Evolutionary conservation across 768 basidiomycete species (phyloP).

Genomic region (Hydnomerulius pinastri): DNA sequence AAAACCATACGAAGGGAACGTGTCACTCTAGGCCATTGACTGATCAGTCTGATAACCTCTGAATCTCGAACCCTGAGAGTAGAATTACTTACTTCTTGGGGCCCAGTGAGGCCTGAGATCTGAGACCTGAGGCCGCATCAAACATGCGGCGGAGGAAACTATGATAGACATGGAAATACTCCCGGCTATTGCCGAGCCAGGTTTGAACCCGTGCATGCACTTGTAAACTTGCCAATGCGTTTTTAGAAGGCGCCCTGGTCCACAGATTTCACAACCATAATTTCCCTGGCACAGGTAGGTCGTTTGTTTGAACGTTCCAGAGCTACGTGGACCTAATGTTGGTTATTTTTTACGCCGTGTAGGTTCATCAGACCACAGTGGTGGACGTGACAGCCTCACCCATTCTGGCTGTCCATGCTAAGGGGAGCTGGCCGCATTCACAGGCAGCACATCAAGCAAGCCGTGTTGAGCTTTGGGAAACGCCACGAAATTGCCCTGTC

Average conservation of each 20-base stretch:
- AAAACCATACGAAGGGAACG: neutral
- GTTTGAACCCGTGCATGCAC: neutral
- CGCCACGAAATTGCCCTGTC: constrained; percentile 16
- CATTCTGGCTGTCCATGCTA: constrained; percentile 71
- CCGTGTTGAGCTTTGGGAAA: constrained; percentile 24
- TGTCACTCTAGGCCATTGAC: neutral
- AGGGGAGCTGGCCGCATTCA: constrained; percentile 57
- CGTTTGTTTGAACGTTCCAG: neutral
- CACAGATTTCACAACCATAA: neutral
- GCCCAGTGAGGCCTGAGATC: too few species aligned
- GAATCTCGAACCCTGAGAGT: too few species aligned
- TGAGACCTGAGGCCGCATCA: too few species aligned
- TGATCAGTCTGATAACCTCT: too few species aligned
- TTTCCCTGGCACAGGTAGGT: constrained; percentile 4
- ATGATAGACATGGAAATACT: neutral
- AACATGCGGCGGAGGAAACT: too few species aligned
- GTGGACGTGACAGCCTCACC: constrained; percentile 36
- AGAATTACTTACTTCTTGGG: too few species aligned
- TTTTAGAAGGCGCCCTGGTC: neutral
- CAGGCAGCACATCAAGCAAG: constrained; percentile 53
- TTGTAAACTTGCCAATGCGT: neutral
- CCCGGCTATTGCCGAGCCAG: neutral
- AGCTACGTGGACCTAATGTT: neutral
- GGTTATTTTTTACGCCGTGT: constrained; percentile 1
- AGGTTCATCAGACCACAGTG: constrained; percentile 35